Percentiles rank a stretch among this genome's conserved stretches.
phyloP scores from a whole-genome alignment of 2,329 filamentous ascomycete genomes.

The Venturia oleaginea region DNA sequence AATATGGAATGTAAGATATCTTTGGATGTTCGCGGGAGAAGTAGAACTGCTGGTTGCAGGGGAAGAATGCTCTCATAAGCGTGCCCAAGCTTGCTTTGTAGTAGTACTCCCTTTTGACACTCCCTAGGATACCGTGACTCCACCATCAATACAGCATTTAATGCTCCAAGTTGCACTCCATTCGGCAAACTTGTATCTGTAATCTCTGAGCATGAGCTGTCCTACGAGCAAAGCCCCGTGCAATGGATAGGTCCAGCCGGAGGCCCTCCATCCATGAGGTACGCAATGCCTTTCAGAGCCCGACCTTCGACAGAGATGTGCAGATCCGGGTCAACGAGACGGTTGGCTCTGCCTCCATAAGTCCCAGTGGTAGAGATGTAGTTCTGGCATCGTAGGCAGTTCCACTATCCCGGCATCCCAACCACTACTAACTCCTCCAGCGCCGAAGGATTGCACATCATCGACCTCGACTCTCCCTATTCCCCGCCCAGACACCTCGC shows the following conservation, averaged over 20 bases:
- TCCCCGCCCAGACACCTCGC: constrained; percentile 77
- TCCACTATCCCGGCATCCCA: constrained; percentile 36
- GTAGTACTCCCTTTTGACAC: background rate
- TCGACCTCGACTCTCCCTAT: constrained; percentile 84
- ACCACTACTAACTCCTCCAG: constrained; percentile 31
- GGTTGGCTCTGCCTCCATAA: constrained; percentile 87
- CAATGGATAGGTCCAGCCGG: constrained; percentile 5
- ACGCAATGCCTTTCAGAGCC: constrained; percentile 61
- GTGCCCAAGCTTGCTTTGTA: background rate
- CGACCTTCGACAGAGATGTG: constrained; percentile 77
- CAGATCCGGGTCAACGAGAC: constrained; percentile 71
- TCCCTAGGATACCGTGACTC: background rate
- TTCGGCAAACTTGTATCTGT: background rate
- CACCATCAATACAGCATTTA: background rate
- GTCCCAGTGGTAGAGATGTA: constrained; percentile 81
- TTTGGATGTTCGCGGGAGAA: no score
- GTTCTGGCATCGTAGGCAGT: constrained; percentile 65
- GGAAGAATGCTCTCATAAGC: background rate
- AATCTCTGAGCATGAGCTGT: background rate
- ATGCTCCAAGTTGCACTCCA: background rate
- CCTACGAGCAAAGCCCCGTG: background rate
- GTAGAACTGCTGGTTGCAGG: background rate
- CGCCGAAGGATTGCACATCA: constrained; percentile 79
- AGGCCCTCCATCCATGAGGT: constrained; percentile 6
- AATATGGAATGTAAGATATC: no score